These are phyloP conservation scores for Corrigiola litoralis DNA, from an alignment of 179 eudicot species.

Conservation along the genomic window DNA sequence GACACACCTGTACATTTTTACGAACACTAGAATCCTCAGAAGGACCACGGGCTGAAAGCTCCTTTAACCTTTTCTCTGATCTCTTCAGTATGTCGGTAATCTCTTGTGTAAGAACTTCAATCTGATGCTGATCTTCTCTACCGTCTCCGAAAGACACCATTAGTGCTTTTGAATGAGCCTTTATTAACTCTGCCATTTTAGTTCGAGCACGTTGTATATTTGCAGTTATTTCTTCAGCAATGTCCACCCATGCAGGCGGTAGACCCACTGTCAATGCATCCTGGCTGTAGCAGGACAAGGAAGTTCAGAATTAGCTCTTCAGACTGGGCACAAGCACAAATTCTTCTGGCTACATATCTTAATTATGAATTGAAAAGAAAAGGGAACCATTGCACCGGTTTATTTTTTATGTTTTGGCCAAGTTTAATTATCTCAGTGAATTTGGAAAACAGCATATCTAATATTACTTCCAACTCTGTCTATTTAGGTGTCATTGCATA, in stretches of 20 bases:
- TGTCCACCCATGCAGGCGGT: constrained; percentile 54
- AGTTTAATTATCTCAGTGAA: too few relatives aligned
- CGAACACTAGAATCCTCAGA: constrained; percentile 87
- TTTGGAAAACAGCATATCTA: too few relatives aligned
- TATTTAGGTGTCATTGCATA: too few relatives aligned
- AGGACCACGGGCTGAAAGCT: constrained; percentile 69
- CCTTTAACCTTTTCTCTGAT: constrained; percentile 79
- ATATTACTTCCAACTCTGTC: too few relatives aligned
- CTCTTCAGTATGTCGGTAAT: constrained; percentile 55
- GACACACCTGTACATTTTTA: constrained; percentile 87
- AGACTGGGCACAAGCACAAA: background rate
- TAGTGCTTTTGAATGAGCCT: constrained; percentile 51
- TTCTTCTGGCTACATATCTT: background rate
- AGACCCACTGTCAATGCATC: constrained; percentile 41
- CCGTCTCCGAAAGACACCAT: constrained; percentile 46
- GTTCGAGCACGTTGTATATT: constrained; percentile 41
- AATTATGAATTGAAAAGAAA: too few relatives aligned
- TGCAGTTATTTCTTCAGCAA: constrained; percentile 44
- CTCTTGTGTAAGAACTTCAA: constrained; percentile 43
- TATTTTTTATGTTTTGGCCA: too few relatives aligned
- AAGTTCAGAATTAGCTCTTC: background rate
- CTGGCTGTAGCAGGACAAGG: constrained; percentile 18
- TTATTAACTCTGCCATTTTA: constrained; percentile 42
- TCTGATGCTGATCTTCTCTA: constrained; percentile 41
- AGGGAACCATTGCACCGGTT: too few relatives aligned